Evolutionary conservation across 1,139 yeast species (phyloP).

Genomic region (Lodderomyces jiufengensis): DNA sequence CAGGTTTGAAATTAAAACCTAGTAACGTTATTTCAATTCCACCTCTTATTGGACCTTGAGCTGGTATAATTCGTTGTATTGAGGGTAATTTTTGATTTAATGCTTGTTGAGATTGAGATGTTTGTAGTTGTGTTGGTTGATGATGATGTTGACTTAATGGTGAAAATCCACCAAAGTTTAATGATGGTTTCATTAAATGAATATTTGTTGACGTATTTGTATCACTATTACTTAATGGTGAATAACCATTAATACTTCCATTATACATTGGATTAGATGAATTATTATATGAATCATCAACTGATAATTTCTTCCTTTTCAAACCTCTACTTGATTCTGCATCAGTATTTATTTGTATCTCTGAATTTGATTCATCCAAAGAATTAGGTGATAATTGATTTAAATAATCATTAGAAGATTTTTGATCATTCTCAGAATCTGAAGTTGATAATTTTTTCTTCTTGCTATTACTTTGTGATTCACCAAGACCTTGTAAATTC

Average conservation of each 20-base stretch:
- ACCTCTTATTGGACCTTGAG: slow-evolving; percentile 92
- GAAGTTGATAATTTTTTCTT: slow-evolving; percentile 11
- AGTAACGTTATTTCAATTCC: slow-evolving; percentile 91
- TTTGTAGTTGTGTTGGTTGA: slow-evolving; percentile 11
- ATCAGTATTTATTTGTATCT: slow-evolving; percentile 47
- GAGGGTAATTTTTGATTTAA: slow-evolving; percentile 39
- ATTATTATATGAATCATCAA: slow-evolving; percentile 40
- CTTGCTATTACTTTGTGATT: slow-evolving; percentile 1
- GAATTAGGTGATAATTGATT: slow-evolving; percentile 60
- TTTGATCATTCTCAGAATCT: slow-evolving; percentile 12
- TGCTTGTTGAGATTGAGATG: slow-evolving; percentile 12
- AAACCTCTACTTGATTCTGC: slow-evolving; percentile 27
- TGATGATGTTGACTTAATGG: slow-evolving; percentile 10
- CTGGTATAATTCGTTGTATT: slow-evolving; percentile 84
- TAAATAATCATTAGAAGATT: slow-evolving; percentile 6
- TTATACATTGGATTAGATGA: slow-evolving; percentile 44
- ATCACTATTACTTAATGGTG: slow-evolving; percentile 46
- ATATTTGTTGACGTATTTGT: slow-evolving; percentile 35
- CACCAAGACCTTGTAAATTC: slow-evolving; percentile 14
- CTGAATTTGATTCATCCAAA: slow-evolving; percentile 63
- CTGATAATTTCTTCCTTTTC: slow-evolving; percentile 43
- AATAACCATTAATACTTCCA: slow-evolving; percentile 39
- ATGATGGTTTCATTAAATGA: slow-evolving; percentile 7
- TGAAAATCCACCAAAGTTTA: slow-evolving; percentile 15
- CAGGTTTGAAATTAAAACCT: slow-evolving; percentile 83